These are phyloP conservation scores for Lentinus tigrinus DNA, from an alignment of 768 basidiomycete genomes.

Conservation along the genomic window DNA sequence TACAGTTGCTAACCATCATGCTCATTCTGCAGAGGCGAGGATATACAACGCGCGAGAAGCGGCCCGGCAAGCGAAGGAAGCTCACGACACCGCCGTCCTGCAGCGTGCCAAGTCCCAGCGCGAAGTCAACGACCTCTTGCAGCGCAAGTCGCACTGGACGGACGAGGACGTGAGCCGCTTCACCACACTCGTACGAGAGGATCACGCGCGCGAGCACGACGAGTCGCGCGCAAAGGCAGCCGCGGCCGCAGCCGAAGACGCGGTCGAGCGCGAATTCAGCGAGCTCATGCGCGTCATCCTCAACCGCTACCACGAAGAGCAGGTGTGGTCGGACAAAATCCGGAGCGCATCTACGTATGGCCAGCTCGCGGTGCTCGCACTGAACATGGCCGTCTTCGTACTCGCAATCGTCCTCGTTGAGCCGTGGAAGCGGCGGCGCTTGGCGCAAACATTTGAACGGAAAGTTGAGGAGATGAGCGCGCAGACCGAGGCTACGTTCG, in stretches of 20 bases:
- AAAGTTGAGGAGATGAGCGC: slow-evolving; percentile 56
- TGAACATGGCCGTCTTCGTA: slow-evolving; percentile 90
- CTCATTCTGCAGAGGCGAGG: slow-evolving; percentile 55
- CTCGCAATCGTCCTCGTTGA: slow-evolving; percentile 89
- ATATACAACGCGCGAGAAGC: slow-evolving; percentile 67
- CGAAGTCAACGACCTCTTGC: slow-evolving; percentile 93
- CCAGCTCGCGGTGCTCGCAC: slow-evolving; percentile 76
- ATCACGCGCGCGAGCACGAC: slow-evolving; percentile 82
- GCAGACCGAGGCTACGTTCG: slow-evolving; percentile 36
- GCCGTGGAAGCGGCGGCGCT: slow-evolving; percentile 88
- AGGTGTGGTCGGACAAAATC: slow-evolving; percentile 99
- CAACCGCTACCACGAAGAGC: slow-evolving; percentile 95
- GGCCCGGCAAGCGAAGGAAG: slow-evolving; percentile 69
- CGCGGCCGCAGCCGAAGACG: slow-evolving; percentile 69
- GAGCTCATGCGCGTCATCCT: slow-evolving; percentile 88
- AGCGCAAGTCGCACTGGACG: slow-evolving; percentile 94
- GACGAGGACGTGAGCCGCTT: slow-evolving; percentile 84
- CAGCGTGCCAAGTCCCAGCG: slow-evolving; percentile 84
- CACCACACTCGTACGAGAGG: slow-evolving; percentile 85
- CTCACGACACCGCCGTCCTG: slow-evolving; percentile 76
- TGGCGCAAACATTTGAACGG: slow-evolving; percentile 88
- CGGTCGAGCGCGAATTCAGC: slow-evolving; percentile 84
- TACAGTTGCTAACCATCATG: background rate
- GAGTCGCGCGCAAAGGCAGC: slow-evolving; percentile 69
- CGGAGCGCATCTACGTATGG: slow-evolving; percentile 94